These are phyloP conservation scores for Emydomyces testavorans DNA, from an alignment of 2,329 filamentous ascomycete species.

Conservation along the genomic window DNA sequence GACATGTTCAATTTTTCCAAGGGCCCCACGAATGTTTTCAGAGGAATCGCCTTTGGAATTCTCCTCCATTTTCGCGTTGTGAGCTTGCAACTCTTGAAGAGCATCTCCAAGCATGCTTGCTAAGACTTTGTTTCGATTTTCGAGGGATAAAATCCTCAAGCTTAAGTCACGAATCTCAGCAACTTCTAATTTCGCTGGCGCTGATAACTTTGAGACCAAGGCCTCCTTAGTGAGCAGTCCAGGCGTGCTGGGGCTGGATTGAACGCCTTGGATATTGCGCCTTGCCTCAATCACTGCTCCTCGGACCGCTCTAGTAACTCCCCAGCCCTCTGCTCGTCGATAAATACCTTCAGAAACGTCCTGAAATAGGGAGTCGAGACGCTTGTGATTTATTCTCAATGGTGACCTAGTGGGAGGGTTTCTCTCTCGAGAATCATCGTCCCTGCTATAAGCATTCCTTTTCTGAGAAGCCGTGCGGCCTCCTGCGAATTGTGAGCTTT, in stretches of 20 bases:
- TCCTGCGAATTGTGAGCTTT: neutral
- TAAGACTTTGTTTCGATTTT: slow-evolving; percentile 33
- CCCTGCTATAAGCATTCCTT: slow-evolving; percentile 8
- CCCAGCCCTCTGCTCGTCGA: slow-evolving; percentile 39
- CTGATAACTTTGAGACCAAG: slow-evolving; percentile 15
- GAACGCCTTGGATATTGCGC: slow-evolving; percentile 37
- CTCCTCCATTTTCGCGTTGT: slow-evolving; percentile 18
- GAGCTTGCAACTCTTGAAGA: slow-evolving; percentile 31
- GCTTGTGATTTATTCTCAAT: slow-evolving; percentile 29
- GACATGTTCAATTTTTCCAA: slow-evolving; percentile 35
- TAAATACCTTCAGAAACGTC: slow-evolving; percentile 40
- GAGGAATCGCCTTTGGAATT: slow-evolving; percentile 12
- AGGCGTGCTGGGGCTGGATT: slow-evolving; percentile 29
- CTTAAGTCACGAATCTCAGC: slow-evolving; percentile 22
- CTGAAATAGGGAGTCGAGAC: slow-evolving; percentile 37
- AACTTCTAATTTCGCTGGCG: slow-evolving; percentile 13
- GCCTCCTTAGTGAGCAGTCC: slow-evolving; percentile 17
- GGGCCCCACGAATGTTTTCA: slow-evolving; percentile 15
- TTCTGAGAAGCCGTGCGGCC: slow-evolving; percentile 17
- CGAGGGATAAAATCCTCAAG: slow-evolving; percentile 26
- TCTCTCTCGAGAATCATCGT: slow-evolving; percentile 15
- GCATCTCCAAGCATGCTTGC: slow-evolving; percentile 33
- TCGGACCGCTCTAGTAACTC: slow-evolving; percentile 39
- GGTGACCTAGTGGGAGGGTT: slow-evolving; percentile 30
- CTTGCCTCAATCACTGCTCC: slow-evolving; percentile 39